Evolutionary conservation across 1,284 basidiomycete genomes (phyloP), one percentile per base, ranked within the genome.

Genomic region (Trichosporon sp.): DNA sequence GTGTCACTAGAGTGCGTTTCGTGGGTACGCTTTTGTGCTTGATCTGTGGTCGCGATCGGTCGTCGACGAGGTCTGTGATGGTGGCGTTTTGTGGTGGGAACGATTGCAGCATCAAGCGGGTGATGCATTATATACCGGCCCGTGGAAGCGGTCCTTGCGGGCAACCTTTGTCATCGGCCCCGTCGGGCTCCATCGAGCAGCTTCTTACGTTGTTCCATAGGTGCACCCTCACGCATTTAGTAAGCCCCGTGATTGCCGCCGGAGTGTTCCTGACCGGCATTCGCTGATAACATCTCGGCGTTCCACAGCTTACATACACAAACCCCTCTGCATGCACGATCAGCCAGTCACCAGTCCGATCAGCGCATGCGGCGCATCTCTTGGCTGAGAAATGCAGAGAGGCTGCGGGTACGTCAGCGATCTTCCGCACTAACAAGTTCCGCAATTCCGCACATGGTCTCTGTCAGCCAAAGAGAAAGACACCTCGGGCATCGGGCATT

Each of bases 401-500:
- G 43, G 16, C 16, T 43, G 43, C 43, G 43, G 43, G 16, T n/a
- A 46, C 43, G 43, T 46, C 43, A 46, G 43, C 43, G 16, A n/a
- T 40, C 38, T n/a, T 46, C 43, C 43, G 43, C 43, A 46, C 43
- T 46, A 40, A 14, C 43, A 46, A 1, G 16, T n/a, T 40, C 38
- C 38, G 38, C 38, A 40, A 40, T 46, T 43, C 43, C 43, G 43
- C 43, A 46, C 16, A n/a, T 7, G 4, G 40, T 37, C 35, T 37
- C 35, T 40, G 38, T 40, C 38, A 40, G 38, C 38, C 38, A 40
- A 21, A 7, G 51, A 19, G 5, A 51, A 5, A 7, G 19, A 21
- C 8, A 26, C 51, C 51, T 54, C 51, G 51, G 51, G 19, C 51
- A 54, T 54, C 51, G 51, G 51, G 51, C 51, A 54, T 54, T n/a